Conservation (phyloP, 768 basidiomycete species). For the Psilocybe tampanensis region DNA sequence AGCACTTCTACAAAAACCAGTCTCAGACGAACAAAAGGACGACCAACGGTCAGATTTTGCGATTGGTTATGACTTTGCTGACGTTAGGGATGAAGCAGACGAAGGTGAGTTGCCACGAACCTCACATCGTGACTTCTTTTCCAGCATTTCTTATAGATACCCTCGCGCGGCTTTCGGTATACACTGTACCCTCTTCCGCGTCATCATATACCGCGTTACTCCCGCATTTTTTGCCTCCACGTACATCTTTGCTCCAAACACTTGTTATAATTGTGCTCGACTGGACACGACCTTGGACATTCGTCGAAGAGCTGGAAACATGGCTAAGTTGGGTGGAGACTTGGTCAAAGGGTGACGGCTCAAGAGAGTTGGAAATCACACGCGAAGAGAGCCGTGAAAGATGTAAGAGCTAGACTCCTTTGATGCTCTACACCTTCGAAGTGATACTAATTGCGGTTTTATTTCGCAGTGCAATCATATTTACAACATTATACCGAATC, state of each 20-base stretch:
- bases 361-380: constrained; percentile 72
- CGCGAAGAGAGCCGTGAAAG: constrained; percentile 84
- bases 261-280: constrained; percentile 86
- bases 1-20: constrained; percentile 69
- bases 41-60: constrained; percentile 76
- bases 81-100: constrained; percentile 90
- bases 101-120: constrained; percentile 65
- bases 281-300: constrained; percentile 95
- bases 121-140: not conserved
- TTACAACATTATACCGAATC: constrained; percentile 91
- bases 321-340: constrained; percentile 89
- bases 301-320: constrained; percentile 78
- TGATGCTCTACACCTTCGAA: constrained; percentile 14
- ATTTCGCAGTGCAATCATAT: constrained; percentile 74
- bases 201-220: constrained; percentile 69
- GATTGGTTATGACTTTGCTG: constrained; percentile 90
- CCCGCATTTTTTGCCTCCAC: constrained; percentile 79
- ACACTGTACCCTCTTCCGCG: constrained; percentile 85
- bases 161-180: constrained; percentile 86
- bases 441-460: not conserved
- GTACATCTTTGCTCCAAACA: constrained; percentile 65
- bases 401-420: constrained; percentile 56
- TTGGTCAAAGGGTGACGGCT: constrained; percentile 73
- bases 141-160: constrained; percentile 56
- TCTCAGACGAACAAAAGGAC: constrained; percentile 55